Conservation (phyloP, 2,329 filamentous ascomycete species). For the Biscogniauxia sp. region DNA sequence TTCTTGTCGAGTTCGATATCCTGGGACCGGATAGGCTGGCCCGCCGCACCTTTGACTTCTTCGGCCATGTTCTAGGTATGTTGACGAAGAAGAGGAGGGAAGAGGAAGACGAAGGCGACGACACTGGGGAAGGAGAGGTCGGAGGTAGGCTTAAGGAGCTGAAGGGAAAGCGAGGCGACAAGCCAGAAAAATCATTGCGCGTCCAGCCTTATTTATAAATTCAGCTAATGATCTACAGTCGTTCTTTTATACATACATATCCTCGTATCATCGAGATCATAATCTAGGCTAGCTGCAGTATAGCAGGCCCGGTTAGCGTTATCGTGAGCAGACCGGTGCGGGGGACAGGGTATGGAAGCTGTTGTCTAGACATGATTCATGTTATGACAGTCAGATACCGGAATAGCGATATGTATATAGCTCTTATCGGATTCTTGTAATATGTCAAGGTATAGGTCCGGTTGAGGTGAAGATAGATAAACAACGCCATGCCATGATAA, state of each 20-base stretch:
- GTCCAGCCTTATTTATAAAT: not conserved
- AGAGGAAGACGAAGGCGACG: too few species aligned
- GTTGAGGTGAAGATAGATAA: not conserved
- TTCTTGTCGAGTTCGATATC: not conserved
- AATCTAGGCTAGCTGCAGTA: not conserved
- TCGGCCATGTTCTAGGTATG: not conserved
- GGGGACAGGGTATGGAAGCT: not conserved
- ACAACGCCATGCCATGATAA: not conserved
- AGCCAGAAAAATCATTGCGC: not conserved
- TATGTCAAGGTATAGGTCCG: not conserved
- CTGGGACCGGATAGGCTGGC: not conserved
- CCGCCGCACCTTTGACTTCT: not conserved
- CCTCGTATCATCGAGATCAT: not conserved
- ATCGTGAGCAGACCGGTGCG: not conserved
- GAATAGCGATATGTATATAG: not conserved
- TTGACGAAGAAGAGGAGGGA: not conserved
- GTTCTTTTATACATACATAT: not conserved
- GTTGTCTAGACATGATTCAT: not conserved
- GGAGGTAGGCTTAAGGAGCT: too few species aligned
- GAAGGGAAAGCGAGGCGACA: too few species aligned
- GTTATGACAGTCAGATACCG: not conserved
- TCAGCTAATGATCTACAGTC: not conserved
- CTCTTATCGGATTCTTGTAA: not conserved
- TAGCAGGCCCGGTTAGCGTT: not conserved
- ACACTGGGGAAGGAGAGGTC: too few species aligned